Percentiles rank a stretch among this genome's conserved stretches.
These are phyloP conservation scores for Solanum pimpinellifolium DNA, from an alignment of 257 asterid species.

Conservation along the genomic window DNA sequence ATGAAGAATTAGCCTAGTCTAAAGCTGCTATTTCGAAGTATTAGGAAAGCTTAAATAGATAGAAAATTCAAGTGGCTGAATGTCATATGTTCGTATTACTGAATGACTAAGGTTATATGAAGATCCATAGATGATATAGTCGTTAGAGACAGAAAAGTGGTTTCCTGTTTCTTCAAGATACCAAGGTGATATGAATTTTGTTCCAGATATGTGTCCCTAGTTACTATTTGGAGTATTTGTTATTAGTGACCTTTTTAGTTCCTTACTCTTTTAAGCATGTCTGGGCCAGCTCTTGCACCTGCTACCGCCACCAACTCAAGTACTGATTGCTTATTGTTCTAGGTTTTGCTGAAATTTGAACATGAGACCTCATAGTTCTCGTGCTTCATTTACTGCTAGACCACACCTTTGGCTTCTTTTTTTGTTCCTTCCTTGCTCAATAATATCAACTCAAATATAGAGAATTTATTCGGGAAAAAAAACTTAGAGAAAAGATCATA, in stretches of 20 bases:
- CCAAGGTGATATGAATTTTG: background rate
- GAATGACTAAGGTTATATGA: background rate
- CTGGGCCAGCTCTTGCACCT: background rate
- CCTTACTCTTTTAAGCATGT: background rate
- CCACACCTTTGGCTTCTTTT: background rate
- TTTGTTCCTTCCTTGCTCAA: background rate
- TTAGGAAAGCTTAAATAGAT: background rate
- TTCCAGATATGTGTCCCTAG: background rate
- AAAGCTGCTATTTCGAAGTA: background rate
- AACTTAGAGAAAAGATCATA: background rate
- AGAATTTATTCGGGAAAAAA: background rate
- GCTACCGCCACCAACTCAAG: background rate
- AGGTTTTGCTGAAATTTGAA: background rate
- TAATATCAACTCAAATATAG: background rate
- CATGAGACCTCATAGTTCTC: background rate
- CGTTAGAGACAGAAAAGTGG: background rate
- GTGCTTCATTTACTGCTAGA: background rate
- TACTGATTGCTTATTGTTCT: background rate
- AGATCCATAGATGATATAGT: background rate
- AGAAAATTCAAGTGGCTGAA: background rate
- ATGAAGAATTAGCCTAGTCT: background rate
- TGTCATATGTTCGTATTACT: background rate
- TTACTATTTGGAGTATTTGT: background rate
- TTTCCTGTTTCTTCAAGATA: background rate
- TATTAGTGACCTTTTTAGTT: background rate